Evolutionary conservation across 345 rosid genomes (phyloP), one percentile per base, ranked within the genome.

Genomic region (Gossypium ekmanianum): DNA sequence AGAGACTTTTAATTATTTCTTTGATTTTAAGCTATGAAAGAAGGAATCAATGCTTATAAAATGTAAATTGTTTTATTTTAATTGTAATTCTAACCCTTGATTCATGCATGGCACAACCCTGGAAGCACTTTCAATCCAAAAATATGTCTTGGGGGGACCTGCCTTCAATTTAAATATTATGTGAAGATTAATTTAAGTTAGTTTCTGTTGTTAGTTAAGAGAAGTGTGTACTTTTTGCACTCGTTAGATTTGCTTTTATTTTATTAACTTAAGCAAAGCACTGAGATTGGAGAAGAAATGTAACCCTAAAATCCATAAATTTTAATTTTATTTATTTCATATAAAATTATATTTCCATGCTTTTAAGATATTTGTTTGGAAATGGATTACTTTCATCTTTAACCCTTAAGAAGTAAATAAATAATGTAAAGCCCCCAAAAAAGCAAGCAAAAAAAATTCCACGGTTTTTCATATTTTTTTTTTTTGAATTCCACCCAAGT

Each of bases 141-240:
- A 11, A 43, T 9, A 14, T 68, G 71, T 72, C 79, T 6, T 73
- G 74, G 81, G 79, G 87, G 87, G 83, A 75, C 55, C 34, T 66
- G 55, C 71, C 55, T 67, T 27, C 24, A 22, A 47, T 22, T 34
- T 12, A 22, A 47, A 24, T 67, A 67, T 11, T 2, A 61, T 26
- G 13, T 16, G 57, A 54, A 69, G n/a, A 22, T 2, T n/a, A 2
- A 68, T 7, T 63, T 63, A 63, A n/a, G 27, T 20, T 65, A 2
- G 70, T 65, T 65, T 44, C 48, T 20, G 29, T 66, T 66, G 71
- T 66, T 44, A 71, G 61, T 48, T 48, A 29, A 34, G 74, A 54
- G 29, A 39, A 50, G 58, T 22, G 6, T 44, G 12, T 64, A 2
- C 29, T 44, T 66, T 43, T 44, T 41, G 26, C 51, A 70, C 52